phyloP scores from a whole-genome alignment of 108 stramenopile species.

The Seminavis robusta region DNA sequence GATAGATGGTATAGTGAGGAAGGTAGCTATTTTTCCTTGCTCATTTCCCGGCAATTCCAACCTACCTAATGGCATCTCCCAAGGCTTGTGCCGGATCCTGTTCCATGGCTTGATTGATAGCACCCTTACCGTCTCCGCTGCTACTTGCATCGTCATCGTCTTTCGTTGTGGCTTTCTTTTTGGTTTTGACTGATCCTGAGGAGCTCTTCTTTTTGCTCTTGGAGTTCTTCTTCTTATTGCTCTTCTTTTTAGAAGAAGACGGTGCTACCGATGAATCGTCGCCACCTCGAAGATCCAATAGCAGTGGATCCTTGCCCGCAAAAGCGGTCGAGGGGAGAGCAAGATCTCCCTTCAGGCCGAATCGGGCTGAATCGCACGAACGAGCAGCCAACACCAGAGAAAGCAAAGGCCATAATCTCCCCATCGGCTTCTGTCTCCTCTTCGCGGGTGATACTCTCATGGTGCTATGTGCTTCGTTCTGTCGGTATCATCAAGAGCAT shows the following conservation, averaged over 20 bases:
- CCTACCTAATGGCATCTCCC: conserved; percentile 69
- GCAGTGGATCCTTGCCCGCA: too few species aligned
- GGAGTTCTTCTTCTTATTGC: conserved; percentile 10
- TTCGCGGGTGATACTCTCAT: too few species aligned
- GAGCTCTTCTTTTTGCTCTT: conserved; percentile 9
- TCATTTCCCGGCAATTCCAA: background rate
- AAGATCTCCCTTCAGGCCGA: too few species aligned
- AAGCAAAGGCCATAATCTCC: too few species aligned
- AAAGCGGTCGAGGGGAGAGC: too few species aligned
- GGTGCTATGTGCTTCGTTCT: too few species aligned
- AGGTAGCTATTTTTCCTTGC: background rate
- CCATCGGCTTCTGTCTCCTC: too few species aligned
- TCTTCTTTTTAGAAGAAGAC: conserved; percentile 27
- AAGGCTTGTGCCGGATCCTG: conserved; percentile 52
- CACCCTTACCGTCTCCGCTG: background rate
- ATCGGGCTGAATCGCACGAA: too few species aligned
- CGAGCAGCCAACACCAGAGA: too few species aligned
- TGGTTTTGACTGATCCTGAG: background rate
- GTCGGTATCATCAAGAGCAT: too few species aligned
- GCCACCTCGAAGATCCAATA: too few species aligned
- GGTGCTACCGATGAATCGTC: too few species aligned
- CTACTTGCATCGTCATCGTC: background rate
- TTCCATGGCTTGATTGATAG: conserved; percentile 48
- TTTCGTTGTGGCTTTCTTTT: background rate
- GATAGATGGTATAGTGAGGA: conserved; percentile 1